Evolutionary conservation across 139 green algal genomes (phyloP).

Genomic region (Pleodorina starrii): DNA sequence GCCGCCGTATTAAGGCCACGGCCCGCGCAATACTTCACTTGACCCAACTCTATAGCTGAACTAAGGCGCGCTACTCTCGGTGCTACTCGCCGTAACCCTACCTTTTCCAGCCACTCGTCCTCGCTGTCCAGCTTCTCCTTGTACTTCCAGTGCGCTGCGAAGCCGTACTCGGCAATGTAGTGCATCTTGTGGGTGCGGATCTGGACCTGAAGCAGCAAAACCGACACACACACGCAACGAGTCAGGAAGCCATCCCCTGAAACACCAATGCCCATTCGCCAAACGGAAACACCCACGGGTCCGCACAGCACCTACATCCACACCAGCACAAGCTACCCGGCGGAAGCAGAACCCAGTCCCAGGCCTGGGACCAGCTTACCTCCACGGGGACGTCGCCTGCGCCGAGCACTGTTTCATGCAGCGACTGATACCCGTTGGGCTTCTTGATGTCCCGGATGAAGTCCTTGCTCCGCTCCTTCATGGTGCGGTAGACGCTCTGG

Average conservation of each 20-base stretch:
- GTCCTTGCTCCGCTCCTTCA: conserved; percentile 76
- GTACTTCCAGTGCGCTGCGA: conserved; percentile 97
- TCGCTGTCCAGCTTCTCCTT: conserved; percentile 85
- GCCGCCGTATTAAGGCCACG: too few relatives aligned
- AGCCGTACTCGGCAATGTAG: conserved; percentile 84
- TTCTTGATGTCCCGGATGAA: conserved; percentile 92
- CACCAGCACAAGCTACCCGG: too few relatives aligned
- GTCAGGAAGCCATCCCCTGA: too few relatives aligned
- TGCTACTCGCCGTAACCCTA: neutral
- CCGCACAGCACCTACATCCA: too few relatives aligned
- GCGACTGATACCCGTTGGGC: conserved; percentile 93
- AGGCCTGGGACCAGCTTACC: too few relatives aligned
- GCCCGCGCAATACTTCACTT: too few relatives aligned
- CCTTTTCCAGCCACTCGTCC: conserved; percentile 60
- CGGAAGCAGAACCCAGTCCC: too few relatives aligned
- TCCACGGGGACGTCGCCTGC: conserved; percentile 74
- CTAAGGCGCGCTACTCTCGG: too few relatives aligned
- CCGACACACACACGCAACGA: too few relatives aligned
- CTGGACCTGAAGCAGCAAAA: conserved; percentile 65
- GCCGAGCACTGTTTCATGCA: conserved; percentile 72
- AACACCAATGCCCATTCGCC: too few relatives aligned
- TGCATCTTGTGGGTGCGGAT: conserved; percentile 91
- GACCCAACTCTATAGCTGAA: too few relatives aligned
- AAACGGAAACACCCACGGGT: too few relatives aligned
- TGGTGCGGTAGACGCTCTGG: conserved; percentile 60